Base-by-base conservation (phyloP, 1,284 basidiomycete species). In the Cryptococcus sp. region DNA sequence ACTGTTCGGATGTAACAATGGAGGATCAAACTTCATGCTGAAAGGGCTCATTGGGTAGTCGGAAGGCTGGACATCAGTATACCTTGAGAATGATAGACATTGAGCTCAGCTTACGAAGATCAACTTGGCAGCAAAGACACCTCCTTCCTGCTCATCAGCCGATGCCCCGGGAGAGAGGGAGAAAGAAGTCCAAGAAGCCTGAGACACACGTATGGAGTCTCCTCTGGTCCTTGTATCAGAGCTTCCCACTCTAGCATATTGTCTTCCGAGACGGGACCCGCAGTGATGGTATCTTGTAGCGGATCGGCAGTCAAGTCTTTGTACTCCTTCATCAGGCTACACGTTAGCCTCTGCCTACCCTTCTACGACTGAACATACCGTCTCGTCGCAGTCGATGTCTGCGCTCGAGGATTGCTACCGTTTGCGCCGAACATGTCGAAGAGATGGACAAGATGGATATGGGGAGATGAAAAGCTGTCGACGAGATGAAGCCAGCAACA, bases 181-280 rank as follows among this genome's bases (percentile, higher is more conserved):
- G 3, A 12, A n/a, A n/a, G 37, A 22, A 26, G 5, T 0, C 5
- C 5, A 16, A 24, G 3, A 18, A 9, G n/a, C 11, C 5, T 3
- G 4, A 4, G 11, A 75, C 84, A 72, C 70, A 90, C 87, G 71
- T 95, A 99, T 1, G 95, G 95, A 37, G 95, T 98, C 58, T 92
- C 95, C 66, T 94, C 91, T 12, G 94, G 95, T 1, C 95, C 95
- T 62, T 84, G 85, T 52, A 99, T 93, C 59, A 98, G 79, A 16
- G 93, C 93, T 74, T 97, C 95, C 95, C 95, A 99, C 56, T 86
- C 86, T 71, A 98, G 90, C 78, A 98, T 93, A 76, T 98, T 91
- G 57, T 86, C 84, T 74, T 98, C 94, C 40, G 85, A 85, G 63
- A 97, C 80, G 68, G 65, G 65, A 82, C 91, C 91, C 48, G 91